A percentile compares a stretch with the other conserved stretches of the same genome.
Conservation (phyloP, 2,329 filamentous ascomycete genomes). For the Diaporthe helianthi region DNA sequence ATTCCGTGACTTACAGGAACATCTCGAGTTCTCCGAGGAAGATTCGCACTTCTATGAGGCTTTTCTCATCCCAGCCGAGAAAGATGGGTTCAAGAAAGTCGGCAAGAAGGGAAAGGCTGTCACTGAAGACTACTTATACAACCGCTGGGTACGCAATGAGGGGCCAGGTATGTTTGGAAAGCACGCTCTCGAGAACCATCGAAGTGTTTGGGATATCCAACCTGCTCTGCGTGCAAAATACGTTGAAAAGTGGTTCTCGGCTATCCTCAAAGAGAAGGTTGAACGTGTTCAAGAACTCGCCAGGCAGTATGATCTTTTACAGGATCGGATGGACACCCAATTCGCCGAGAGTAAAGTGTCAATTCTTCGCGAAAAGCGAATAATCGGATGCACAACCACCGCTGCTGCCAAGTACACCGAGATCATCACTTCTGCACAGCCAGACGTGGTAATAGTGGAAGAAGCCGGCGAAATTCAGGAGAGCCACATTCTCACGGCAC, state of each 20-base stretch:
- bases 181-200: constrained; percentile 39
- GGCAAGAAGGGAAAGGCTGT: constrained; percentile 55
- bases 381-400: constrained; percentile 77
- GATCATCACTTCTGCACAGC: constrained; percentile 59
- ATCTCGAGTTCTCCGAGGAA: constrained; percentile 59
- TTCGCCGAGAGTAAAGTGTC: constrained; percentile 50
- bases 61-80: constrained; percentile 55
- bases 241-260: constrained; percentile 50
- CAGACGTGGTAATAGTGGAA: constrained; percentile 71
- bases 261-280: constrained; percentile 59
- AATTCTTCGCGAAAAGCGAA: constrained; percentile 59
- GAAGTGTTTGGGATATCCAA: constrained; percentile 60
- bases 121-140: constrained; percentile 55
- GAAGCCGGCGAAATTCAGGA: constrained; percentile 79
- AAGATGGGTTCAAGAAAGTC: constrained; percentile 54
- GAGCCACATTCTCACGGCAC: constrained; percentile 67
- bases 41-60: constrained; percentile 62
- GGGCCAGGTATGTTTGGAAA: constrained; percentile 52
- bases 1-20: constrained; percentile 46
- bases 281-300: constrained; percentile 48
- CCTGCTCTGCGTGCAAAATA: constrained; percentile 45
- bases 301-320: constrained; percentile 50
- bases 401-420: constrained; percentile 68
- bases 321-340: constrained; percentile 51
- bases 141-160: constrained; percentile 58